Conservation (phyloP, 257 asterid species). For the Solanum okadae region DNA sequence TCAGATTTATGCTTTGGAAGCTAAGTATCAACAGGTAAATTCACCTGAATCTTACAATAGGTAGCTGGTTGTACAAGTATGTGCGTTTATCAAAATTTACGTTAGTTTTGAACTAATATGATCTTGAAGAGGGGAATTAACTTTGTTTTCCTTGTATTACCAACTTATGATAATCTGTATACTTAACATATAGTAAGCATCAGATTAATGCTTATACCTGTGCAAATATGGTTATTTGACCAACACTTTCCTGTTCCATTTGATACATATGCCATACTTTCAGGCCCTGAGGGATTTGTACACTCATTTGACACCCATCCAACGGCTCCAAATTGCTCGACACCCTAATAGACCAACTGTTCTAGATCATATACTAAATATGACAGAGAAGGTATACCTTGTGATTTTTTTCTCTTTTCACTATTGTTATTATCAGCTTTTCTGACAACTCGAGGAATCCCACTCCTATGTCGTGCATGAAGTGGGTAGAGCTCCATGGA, state of each 20-base stretch:
- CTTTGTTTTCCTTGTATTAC: not conserved
- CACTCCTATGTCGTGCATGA: not conserved
- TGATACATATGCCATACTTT: not conserved
- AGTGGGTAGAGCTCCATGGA: conserved; percentile 95
- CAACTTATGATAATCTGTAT: not conserved
- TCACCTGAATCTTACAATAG: not conserved
- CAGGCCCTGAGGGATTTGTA: conserved; percentile 81
- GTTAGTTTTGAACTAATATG: not conserved
- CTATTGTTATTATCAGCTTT: not conserved
- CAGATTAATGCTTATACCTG: not conserved
- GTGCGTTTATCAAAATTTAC: not conserved
- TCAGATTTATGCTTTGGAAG: conserved; percentile 65
- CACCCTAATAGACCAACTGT: conserved; percentile 86
- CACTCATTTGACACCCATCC: conserved; percentile 68
- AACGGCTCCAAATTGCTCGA: conserved; percentile 74
- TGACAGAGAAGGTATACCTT: conserved; percentile 60
- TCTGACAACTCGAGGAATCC: not conserved
- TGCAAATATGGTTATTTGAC: not conserved
- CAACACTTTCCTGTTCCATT: not conserved
- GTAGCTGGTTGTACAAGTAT: not conserved
- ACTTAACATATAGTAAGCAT: not conserved
- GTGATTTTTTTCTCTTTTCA: not conserved
- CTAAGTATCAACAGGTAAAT: conserved; percentile 71
- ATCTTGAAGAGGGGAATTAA: not conserved
- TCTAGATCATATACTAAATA: conserved; percentile 78